phyloP scores from a whole-genome alignment of 2,329 filamentous ascomycete species.

The Aspergillus alliaceus region DNA sequence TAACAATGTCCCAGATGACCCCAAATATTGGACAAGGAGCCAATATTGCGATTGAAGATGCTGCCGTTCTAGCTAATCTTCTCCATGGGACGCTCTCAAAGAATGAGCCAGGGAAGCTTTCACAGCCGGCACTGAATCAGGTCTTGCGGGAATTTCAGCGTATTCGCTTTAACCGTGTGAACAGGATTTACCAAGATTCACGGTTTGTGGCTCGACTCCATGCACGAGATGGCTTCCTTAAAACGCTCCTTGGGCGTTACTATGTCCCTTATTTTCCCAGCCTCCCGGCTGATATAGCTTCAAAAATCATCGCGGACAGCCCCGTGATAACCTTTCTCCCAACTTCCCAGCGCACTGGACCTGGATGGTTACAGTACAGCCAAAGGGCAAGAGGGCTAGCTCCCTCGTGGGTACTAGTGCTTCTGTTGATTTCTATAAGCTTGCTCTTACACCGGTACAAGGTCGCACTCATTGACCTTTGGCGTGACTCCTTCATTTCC shows the following conservation, averaged over 20 bases:
- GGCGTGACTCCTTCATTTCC: not conserved
- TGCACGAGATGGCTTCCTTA: not conserved
- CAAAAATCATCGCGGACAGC: not conserved
- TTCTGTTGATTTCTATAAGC: not conserved
- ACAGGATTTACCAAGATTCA: not conserved
- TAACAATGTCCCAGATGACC: slow-evolving; percentile 5
- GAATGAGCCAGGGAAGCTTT: not conserved
- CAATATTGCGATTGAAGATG: slow-evolving; percentile 13
- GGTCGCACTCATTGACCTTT: not conserved
- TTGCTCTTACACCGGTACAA: not conserved
- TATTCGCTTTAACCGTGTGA: not conserved
- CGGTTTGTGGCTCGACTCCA: not conserved
- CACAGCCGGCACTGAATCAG: not conserved
- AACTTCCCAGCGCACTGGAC: not conserved
- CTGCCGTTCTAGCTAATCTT: slow-evolving; percentile 7
- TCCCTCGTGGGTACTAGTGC: not conserved
- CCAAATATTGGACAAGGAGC: slow-evolving; percentile 15
- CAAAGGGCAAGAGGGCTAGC: not conserved
- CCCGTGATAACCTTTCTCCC: not conserved
- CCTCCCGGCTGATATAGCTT: not conserved
- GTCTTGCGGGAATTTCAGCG: not conserved
- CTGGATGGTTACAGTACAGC: not conserved
- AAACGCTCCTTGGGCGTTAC: not conserved
- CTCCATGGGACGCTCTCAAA: not conserved
- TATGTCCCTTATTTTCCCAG: not conserved